Percentiles rank a stretch among this genome's conserved stretches.
Conservation (phyloP, 805 yeast species). For the Aciculoconidium aculeatum region DNA sequence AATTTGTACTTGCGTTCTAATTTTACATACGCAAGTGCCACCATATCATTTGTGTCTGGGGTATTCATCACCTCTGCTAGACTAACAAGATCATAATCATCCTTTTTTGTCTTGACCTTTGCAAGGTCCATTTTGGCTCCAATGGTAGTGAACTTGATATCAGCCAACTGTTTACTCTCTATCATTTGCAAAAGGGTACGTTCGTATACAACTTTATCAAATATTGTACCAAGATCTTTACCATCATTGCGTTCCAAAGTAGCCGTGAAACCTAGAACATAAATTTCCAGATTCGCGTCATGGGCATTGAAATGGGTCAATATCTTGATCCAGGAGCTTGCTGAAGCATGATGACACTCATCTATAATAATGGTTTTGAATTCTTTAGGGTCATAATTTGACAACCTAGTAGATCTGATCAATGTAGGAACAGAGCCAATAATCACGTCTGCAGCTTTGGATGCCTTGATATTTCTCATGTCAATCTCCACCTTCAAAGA, state of each 20-base stretch:
- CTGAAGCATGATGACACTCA: constrained; percentile 91
- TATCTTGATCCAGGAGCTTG: constrained; percentile 56
- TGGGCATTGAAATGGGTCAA: constrained; percentile 53
- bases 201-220: constrained; percentile 73
- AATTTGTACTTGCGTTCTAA: constrained; percentile 30
- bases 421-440: constrained; percentile 76
- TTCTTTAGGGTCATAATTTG: constrained; percentile 48
- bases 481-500: constrained; percentile 54
- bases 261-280: constrained; percentile 82
- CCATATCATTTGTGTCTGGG: constrained; percentile 46
- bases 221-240: constrained; percentile 46
- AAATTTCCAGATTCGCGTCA: constrained; percentile 35
- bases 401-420: constrained; percentile 39
- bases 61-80: constrained; percentile 54
- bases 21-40: constrained; percentile 46
- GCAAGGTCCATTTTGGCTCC: constrained; percentile 41
- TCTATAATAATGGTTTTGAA: constrained; percentile 75
- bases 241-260: constrained; percentile 78
- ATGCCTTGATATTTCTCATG: constrained; percentile 50
- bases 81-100: constrained; percentile 51
- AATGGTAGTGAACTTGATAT: constrained; percentile 59
- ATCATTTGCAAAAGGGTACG: constrained; percentile 63
- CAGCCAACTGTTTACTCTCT: constrained; percentile 60
- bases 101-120: constrained; percentile 22
- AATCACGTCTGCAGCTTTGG: constrained; percentile 51